phyloP scores from a whole-genome alignment of 2,329 filamentous ascomycete genomes.

The Stagonosporopsis cucurbitacearum region DNA sequence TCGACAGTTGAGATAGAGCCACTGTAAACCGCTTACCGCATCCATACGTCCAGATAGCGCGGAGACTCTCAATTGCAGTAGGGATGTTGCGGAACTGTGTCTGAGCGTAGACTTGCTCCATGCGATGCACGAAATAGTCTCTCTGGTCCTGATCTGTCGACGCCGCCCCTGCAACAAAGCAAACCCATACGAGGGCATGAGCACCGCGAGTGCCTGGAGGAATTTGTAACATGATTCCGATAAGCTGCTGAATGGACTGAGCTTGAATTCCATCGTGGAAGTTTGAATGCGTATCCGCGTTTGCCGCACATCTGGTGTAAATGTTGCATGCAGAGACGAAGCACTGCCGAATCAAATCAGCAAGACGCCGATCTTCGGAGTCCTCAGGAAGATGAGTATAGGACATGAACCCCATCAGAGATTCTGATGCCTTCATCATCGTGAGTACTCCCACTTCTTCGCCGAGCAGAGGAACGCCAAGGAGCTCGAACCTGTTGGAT shows the following conservation, averaged over 20 bases:
- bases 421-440: conserved; percentile 15
- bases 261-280: conserved; percentile 7
- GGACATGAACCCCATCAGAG: conserved; percentile 21
- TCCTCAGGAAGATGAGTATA: conserved; percentile 14
- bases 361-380: conserved; percentile 14
- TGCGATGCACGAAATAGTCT: conserved; percentile 22
- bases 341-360: conserved; percentile 22
- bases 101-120: conserved; percentile 22
- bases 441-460: conserved; percentile 18
- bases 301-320: conserved; percentile 22
- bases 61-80: conserved; percentile 19
- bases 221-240: conserved; percentile 16
- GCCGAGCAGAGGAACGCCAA: conserved; percentile 25
- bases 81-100: conserved; percentile 31
- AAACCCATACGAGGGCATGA: conserved; percentile 30
- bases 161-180: conserved; percentile 29
- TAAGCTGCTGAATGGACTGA: conserved; percentile 16
- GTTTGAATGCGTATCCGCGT: background rate
- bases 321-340: conserved; percentile 24
- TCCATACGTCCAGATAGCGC: conserved; percentile 20
- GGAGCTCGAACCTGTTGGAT: conserved; percentile 22
- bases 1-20: conserved; percentile 17
- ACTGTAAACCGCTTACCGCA: conserved; percentile 18
- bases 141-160: conserved; percentile 20
- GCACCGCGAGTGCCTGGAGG: conserved; percentile 18